Evolutionary conservation across 805 yeast species (phyloP).

Genomic region (Pichia pseudocactophila): DNA sequence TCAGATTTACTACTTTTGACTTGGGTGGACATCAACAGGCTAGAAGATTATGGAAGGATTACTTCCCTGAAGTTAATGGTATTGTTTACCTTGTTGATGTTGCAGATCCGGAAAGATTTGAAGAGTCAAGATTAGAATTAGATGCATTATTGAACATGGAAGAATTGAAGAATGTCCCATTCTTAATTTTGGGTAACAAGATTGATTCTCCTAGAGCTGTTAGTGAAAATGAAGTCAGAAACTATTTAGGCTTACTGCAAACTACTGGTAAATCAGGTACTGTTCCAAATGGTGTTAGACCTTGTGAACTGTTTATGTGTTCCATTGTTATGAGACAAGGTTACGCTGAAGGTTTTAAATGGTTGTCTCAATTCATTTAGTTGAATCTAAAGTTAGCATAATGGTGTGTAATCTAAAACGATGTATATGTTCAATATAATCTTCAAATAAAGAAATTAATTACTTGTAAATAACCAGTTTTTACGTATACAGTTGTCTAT

Average conservation of each 20-base stretch:
- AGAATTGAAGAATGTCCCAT: conserved; percentile 84
- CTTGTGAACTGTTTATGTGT: conserved; percentile 95
- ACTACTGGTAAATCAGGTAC: conserved; percentile 87
- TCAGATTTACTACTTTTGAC: conserved; percentile 95
- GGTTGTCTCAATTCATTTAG: conserved; percentile 93
- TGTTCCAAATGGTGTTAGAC: conserved; percentile 65
- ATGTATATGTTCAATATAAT: too few species aligned
- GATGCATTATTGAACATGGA: conserved; percentile 90
- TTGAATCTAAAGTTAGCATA: neutral
- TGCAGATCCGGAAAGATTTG: conserved; percentile 91
- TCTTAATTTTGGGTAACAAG: conserved; percentile 90
- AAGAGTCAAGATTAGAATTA: conserved; percentile 90
- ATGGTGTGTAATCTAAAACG: too few species aligned
- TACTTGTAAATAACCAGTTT: too few species aligned
- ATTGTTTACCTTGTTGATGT: conserved; percentile 95
- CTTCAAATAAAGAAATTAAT: too few species aligned
- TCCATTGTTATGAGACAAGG: conserved; percentile 98
- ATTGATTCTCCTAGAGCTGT: conserved; percentile 93
- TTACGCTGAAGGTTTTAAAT: conserved; percentile 95
- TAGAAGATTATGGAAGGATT: conserved; percentile 98
- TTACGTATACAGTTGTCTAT: neutral
- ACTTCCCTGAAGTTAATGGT: conserved; percentile 98
- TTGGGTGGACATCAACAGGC: conserved; percentile 99
- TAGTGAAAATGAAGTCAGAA: conserved; percentile 86
- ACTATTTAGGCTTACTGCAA: conserved; percentile 75